Percentiles rank a stretch among this genome's conserved stretches.
phyloP scores from a whole-genome alignment of 352 stramenopile genomes.

The Thraustochytrium aureum region DNA sequence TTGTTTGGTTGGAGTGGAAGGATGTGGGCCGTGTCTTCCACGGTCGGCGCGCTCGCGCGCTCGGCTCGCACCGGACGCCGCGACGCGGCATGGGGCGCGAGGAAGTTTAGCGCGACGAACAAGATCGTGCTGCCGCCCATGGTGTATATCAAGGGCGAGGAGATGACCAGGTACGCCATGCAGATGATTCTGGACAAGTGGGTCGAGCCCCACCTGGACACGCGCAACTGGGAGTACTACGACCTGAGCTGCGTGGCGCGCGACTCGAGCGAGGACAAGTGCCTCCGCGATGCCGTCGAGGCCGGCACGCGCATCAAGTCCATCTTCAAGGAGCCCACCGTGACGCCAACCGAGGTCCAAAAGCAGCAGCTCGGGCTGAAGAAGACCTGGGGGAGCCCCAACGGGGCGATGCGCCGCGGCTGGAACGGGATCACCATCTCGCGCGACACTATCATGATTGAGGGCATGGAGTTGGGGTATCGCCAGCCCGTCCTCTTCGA shows the following conservation, averaged over 20 bases:
- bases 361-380: conserved; percentile 71
- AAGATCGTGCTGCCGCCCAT: conserved; percentile 62
- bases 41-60: too few relatives aligned
- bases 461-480: conserved; percentile 76
- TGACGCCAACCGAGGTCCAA: conserved; percentile 72
- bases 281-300: conserved; percentile 69
- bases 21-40: too few relatives aligned
- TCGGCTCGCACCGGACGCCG: too few relatives aligned
- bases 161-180: conserved; percentile 78
- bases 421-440: conserved; percentile 80
- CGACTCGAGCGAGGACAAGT: conserved; percentile 72
- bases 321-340: conserved; percentile 83
- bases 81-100: too few relatives aligned
- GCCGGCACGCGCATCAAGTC: conserved; percentile 69
- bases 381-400: conserved; percentile 71
- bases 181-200: conserved; percentile 73
- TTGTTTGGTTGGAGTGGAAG: too few relatives aligned
- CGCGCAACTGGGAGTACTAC: conserved; percentile 68
- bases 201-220: conserved; percentile 76
- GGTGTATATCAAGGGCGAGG: conserved; percentile 79
- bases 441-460: conserved; percentile 81
- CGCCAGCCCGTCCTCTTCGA: conserved; percentile 79
- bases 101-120: too few relatives aligned
- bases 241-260: conserved; percentile 71
- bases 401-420: conserved; percentile 60